Conservation (phyloP, 352 stramenopile species). For the Pythium sp. region DNA sequence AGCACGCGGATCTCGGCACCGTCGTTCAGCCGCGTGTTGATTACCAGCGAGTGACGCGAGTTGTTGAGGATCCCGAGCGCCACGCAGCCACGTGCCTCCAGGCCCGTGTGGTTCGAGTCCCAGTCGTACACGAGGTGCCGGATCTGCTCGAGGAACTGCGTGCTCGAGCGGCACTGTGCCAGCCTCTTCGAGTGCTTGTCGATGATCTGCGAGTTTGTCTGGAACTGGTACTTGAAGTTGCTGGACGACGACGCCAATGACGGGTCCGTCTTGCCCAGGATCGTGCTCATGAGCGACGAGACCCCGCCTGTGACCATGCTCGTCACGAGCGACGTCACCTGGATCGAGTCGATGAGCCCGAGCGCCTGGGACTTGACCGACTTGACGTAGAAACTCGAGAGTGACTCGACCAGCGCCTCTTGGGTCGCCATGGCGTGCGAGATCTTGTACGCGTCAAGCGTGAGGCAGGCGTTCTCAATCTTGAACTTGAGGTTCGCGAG, state of each 20-base stretch:
- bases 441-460: constrained; percentile 61
- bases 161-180: constrained; percentile 37
- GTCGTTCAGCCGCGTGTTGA: constrained; percentile 70
- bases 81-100: constrained; percentile 75
- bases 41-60: constrained; percentile 66
- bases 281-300: constrained; percentile 70
- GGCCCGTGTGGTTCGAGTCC: constrained; percentile 81
- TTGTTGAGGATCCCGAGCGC: constrained; percentile 78
- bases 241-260: constrained; percentile 33
- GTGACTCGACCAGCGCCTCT: constrained; percentile 61
- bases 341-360: constrained; percentile 78
- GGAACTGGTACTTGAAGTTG: constrained; percentile 65
- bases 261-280: constrained; percentile 79
- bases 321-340: constrained; percentile 83
- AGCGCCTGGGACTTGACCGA: constrained; percentile 83
- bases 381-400: constrained; percentile 73
- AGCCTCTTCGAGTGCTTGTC: constrained; percentile 66
- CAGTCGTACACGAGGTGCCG: constrained; percentile 82
- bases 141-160: constrained; percentile 59
- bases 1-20: constrained; percentile 70
- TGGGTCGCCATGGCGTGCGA: constrained; percentile 71
- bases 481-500: constrained; percentile 81
- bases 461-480: constrained; percentile 85
- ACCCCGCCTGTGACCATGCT: constrained; percentile 77
- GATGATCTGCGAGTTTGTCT: constrained; percentile 74